These are phyloP conservation scores for Plasmodium vinckei DNA, from an alignment of 169 alveolate species.

Conservation along the genomic window DNA sequence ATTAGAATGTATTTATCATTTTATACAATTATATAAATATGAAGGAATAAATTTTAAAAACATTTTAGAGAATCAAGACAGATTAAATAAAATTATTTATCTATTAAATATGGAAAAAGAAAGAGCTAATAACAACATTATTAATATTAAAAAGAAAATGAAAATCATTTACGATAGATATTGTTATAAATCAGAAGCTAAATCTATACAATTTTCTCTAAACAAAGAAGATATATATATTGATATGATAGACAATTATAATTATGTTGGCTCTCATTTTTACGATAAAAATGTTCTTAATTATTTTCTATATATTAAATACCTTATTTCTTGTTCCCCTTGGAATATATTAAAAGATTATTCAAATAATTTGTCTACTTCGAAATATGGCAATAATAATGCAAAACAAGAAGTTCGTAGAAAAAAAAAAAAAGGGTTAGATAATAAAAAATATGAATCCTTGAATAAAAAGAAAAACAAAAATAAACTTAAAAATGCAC, in stretches of 20 bases:
- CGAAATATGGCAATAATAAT: background rate
- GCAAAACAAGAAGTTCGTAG: background rate
- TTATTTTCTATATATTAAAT: slow-evolving; percentile 51
- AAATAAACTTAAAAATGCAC: background rate
- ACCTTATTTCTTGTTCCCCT: slow-evolving; percentile 52
- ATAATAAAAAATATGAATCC: background rate
- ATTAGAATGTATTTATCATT: slow-evolving; percentile 55
- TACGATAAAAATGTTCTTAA: slow-evolving; percentile 42
- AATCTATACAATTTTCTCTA: slow-evolving; percentile 20
- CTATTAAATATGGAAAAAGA: slow-evolving; percentile 30
- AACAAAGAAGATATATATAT: slow-evolving; percentile 27
- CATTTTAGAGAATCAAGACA: slow-evolving; percentile 10
- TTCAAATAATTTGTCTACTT: background rate
- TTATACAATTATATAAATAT: slow-evolving; percentile 48
- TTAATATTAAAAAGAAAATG: slow-evolving; percentile 31
- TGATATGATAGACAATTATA: slow-evolving; percentile 4
- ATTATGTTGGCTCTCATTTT: slow-evolving; percentile 26
- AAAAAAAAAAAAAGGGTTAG: background rate
- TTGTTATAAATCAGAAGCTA: slow-evolving; percentile 67
- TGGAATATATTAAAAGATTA: slow-evolving; percentile 65
- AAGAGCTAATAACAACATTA: slow-evolving; percentile 36
- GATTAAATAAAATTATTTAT: slow-evolving; percentile 17
- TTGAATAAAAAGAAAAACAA: background rate
- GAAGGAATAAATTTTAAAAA: slow-evolving; percentile 60
- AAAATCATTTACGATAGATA: slow-evolving; percentile 28